phyloP scores from a whole-genome alignment of 768 basidiomycete species.

The Xanthoconium stramineum region DNA sequence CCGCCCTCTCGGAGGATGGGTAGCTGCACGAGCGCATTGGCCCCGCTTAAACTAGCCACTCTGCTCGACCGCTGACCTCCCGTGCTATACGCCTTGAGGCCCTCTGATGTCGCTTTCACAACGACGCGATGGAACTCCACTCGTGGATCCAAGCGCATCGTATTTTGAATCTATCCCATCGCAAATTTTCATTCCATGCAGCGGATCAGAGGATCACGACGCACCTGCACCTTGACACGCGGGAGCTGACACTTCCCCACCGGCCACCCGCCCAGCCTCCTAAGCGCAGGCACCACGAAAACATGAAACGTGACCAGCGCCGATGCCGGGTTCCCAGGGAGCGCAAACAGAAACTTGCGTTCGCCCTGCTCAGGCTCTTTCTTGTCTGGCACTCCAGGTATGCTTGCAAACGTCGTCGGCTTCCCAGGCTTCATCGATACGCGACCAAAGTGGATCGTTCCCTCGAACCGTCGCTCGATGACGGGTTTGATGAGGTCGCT shows the following conservation, averaged over 20 bases:
- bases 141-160: slow-evolving; percentile 68
- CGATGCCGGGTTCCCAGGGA: slow-evolving; percentile 87
- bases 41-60: slow-evolving; percentile 74
- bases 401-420: slow-evolving; percentile 85
- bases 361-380: slow-evolving; percentile 10
- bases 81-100: slow-evolving; percentile 70
- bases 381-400: slow-evolving; percentile 41
- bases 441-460: slow-evolving; percentile 81
- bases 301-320: slow-evolving; percentile 84
- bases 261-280: slow-evolving; percentile 69
- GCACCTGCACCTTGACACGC: slow-evolving; percentile 61
- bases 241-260: slow-evolving; percentile 52
- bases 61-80: slow-evolving; percentile 86
- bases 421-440: slow-evolving; percentile 84
- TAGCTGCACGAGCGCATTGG: slow-evolving; percentile 74
- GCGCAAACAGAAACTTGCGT: slow-evolving; percentile 70
- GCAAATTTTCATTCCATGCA: neutral
- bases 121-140: slow-evolving; percentile 82
- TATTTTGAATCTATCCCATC: slow-evolving; percentile 45
- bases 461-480: slow-evolving; percentile 73
- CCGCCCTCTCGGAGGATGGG: slow-evolving; percentile 43
- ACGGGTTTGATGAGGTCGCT: slow-evolving; percentile 85
- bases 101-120: slow-evolving; percentile 41
- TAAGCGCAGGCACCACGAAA: slow-evolving; percentile 79
- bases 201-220: slow-evolving; percentile 9